Evolutionary conservation across 2,329 filamentous ascomycete species (phyloP).

Genomic region (Juglanconis sp.): DNA sequence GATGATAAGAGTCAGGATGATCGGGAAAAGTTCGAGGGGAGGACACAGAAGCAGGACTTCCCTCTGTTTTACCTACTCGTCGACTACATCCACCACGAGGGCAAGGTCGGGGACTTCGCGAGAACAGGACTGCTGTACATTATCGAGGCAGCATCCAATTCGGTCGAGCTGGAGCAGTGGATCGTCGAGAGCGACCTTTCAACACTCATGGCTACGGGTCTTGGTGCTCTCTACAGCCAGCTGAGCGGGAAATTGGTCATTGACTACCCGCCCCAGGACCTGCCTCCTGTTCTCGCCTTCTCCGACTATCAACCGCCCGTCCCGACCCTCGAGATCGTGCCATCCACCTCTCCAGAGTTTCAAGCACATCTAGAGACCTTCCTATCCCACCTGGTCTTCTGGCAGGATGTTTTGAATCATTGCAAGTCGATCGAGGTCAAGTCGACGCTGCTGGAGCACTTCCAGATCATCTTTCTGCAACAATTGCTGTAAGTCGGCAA

Average conservation of each 20-base stretch:
- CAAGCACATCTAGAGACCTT: slow-evolving; percentile 90
- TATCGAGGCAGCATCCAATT: slow-evolving; percentile 86
- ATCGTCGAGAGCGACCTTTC: slow-evolving; percentile 95
- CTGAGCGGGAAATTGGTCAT: slow-evolving; percentile 77
- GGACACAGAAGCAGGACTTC: slow-evolving; percentile 87
- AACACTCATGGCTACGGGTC: slow-evolving; percentile 92
- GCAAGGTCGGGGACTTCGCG: slow-evolving; percentile 92
- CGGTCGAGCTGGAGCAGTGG: slow-evolving; percentile 84
- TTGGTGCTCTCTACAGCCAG: slow-evolving; percentile 72
- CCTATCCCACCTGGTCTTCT: slow-evolving; percentile 90
- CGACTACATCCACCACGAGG: slow-evolving; percentile 95
- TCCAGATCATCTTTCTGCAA: slow-evolving; percentile 92
- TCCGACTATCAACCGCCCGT: slow-evolving; percentile 81
- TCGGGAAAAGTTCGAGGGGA: slow-evolving; percentile 71
- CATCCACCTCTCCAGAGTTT: slow-evolving; percentile 71
- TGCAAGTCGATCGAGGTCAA: slow-evolving; percentile 90
- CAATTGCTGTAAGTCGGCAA: slow-evolving; percentile 70
- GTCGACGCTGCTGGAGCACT: slow-evolving; percentile 90
- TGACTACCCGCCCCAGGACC: slow-evolving; percentile 66
- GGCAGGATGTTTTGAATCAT: slow-evolving; percentile 97
- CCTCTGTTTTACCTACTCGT: slow-evolving; percentile 93
- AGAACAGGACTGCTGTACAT: slow-evolving; percentile 92
- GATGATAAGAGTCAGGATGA: slow-evolving; percentile 42
- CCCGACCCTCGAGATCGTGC: slow-evolving; percentile 68
- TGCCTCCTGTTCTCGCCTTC: slow-evolving; percentile 80